Conservation (phyloP, 331 rosid genomes). For the Acacia concinna region DNA sequence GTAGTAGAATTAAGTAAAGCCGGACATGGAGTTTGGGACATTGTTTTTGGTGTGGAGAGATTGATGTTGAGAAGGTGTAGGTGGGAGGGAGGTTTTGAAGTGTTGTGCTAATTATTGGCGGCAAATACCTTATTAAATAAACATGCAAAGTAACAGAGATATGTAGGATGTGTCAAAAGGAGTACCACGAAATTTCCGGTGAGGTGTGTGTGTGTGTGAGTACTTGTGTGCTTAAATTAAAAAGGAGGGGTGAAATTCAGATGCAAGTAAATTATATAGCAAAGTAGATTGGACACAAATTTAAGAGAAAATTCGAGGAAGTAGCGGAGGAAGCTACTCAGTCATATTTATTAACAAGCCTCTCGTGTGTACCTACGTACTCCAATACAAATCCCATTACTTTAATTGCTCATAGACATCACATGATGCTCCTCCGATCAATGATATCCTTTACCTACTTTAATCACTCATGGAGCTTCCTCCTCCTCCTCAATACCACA, state of each 20-base stretch:
- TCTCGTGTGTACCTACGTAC: not conserved
- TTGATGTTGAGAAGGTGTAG: not conserved
- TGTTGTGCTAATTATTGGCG: not conserved
- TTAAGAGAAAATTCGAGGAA: conserved; percentile 42
- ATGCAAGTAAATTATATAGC: not conserved
- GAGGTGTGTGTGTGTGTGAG: not conserved
- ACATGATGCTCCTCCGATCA: not conserved
- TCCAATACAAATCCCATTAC: not conserved
- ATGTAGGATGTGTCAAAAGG: not conserved
- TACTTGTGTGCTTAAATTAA: conserved; percentile 3
- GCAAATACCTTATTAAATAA: not conserved
- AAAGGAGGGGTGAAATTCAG: not conserved
- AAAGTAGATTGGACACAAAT: conserved; percentile 7
- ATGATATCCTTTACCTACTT: not conserved
- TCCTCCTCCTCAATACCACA: not conserved
- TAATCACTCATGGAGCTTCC: not conserved
- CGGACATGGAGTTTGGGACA: not conserved
- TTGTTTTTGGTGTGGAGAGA: not conserved
- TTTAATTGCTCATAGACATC: too few species aligned
- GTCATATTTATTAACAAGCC: not conserved
- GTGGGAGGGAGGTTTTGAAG: not conserved
- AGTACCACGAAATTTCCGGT: conserved; percentile 29
- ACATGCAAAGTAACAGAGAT: not conserved
- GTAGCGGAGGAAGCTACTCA: conserved; percentile 25
- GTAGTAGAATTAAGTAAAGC: not conserved